Evolutionary conservation across 2,329 filamentous ascomycete genomes (phyloP).

Genomic region (Exophiala oligosperma): DNA sequence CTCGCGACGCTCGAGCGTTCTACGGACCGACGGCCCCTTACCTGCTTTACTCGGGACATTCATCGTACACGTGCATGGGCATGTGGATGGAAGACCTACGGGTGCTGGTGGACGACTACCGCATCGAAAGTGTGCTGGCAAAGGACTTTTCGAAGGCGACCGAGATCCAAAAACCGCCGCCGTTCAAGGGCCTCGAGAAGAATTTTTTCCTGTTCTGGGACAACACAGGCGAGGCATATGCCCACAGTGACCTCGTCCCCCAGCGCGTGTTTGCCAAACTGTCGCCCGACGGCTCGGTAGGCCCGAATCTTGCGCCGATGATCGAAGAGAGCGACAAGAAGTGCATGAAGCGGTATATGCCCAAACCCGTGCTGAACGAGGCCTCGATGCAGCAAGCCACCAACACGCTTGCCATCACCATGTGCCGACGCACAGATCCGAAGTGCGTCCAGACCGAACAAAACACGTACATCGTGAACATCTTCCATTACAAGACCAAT

Average conservation of each 20-base stretch:
- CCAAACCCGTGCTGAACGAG: slow-evolving; percentile 34
- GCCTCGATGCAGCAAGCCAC: slow-evolving; percentile 61
- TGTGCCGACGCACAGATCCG: slow-evolving; percentile 52
- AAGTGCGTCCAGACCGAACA: slow-evolving; percentile 43
- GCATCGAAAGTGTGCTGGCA: slow-evolving; percentile 30
- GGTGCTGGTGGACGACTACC: slow-evolving; percentile 40
- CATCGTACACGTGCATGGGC: slow-evolving; percentile 56
- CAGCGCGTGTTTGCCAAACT: slow-evolving; percentile 52
- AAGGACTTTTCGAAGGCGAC: slow-evolving; percentile 44
- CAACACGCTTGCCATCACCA: slow-evolving; percentile 57
- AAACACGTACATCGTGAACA: slow-evolving; percentile 57
- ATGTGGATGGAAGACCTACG: slow-evolving; percentile 59
- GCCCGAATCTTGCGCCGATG: slow-evolving; percentile 47
- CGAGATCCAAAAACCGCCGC: slow-evolving; percentile 55
- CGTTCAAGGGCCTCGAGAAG: slow-evolving; percentile 54
- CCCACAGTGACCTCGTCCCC: slow-evolving; percentile 53
- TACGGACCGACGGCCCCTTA: slow-evolving; percentile 52
- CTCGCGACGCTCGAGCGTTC: slow-evolving; percentile 61
- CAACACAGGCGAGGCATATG: slow-evolving; percentile 44
- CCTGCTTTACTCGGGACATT: slow-evolving; percentile 58
- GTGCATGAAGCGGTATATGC: slow-evolving; percentile 52
- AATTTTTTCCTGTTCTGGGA: slow-evolving; percentile 67
- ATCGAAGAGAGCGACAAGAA: slow-evolving; percentile 40
- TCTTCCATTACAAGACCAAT: slow-evolving; percentile 58
- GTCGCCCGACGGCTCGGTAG: slow-evolving; percentile 45